Percentiles rank a stretch among this genome's conserved stretches.
Evolutionary conservation across 2,329 filamentous ascomycete species (phyloP).

Genomic region (Phyllosticta citrichinensis): DNA sequence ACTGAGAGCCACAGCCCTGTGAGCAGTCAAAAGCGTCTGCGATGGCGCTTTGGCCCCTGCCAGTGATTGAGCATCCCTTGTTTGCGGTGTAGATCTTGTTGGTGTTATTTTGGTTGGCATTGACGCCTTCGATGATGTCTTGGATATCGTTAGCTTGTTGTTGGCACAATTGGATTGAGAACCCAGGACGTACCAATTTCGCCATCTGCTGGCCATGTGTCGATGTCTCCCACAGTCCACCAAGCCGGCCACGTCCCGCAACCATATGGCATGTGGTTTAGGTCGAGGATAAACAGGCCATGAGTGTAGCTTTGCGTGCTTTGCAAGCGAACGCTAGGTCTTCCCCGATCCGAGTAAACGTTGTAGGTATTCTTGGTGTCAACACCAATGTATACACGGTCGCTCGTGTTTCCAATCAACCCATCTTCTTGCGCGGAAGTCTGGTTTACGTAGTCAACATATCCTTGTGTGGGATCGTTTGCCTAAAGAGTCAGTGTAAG

Average conservation of each 20-base stretch:
- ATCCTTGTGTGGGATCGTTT: conserved; percentile 23
- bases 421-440: conserved; percentile 24
- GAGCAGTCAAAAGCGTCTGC: conserved; percentile 16
- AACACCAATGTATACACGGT: conserved; percentile 19
- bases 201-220: conserved; percentile 16
- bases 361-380: conserved; percentile 29
- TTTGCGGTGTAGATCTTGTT: conserved; percentile 2
- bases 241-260: conserved; percentile 32
- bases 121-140: conserved; percentile 16
- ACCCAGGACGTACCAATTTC: conserved; percentile 16
- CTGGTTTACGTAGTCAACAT: conserved; percentile 33
- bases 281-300: conserved; percentile 30
- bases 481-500: neutral
- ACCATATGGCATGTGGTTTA: conserved; percentile 25
- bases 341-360: conserved; percentile 24
- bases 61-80: conserved; percentile 15
- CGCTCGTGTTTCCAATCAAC: conserved; percentile 15
- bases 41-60: conserved; percentile 10
- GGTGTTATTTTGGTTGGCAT: conserved; percentile 15
- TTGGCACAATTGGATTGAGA: neutral
- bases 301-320: conserved; percentile 28
- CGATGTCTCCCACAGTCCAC: conserved; percentile 25
- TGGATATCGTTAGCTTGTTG: neutral
- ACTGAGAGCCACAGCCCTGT: conserved; percentile 13
- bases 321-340: conserved; percentile 25